Base-by-base conservation (phyloP, 805 yeast species). In the Cyberlindnera saturnus region DNA sequence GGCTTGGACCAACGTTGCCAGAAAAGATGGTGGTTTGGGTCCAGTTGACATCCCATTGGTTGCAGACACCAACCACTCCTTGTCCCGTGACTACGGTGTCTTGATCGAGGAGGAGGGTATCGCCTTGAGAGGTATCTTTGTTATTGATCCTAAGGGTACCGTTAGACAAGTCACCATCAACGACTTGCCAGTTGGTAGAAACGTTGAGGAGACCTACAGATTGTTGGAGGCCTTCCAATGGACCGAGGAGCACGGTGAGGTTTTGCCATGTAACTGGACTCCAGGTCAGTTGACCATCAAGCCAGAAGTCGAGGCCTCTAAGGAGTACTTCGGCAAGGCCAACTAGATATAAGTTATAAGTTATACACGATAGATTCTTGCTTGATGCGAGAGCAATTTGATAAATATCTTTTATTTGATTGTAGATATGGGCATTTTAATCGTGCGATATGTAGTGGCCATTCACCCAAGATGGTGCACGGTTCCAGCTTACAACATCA, bases 251-350 rank as follows among this genome's bases (percentile, higher is more conserved):
- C 77, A 93, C 82, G 99, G 99, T 75, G 96, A 95, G 76, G 99
- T 91, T 57, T 90, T 97, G 77, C 99, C 99, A 63, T 97, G 98
- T 67, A 93, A 91, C 95, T 91, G 99, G 99, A 79, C 82, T 46
- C 83, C 86, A 69, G 99, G 99, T 74, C 68, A 86, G 50, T 96
- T 86, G 65, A 86, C 96, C 70, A 88, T 89, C 74, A 83, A 82
- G 69, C 88, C 90, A 65, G 84, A 77, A 58, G 87, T 86, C 56
- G 77, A 69, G 39, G 82, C 75, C 59, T 82, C 93, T 62, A 82
- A 82, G 79, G 82, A 78, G 64, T 87, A 83, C 82, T 86, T 87
- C 70, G 64, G 69, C 55, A 73, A 78, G 65, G 81, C 74, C 53
- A 74, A 79, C 73, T 33, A 46, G 40, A 29, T 34, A 33, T 23